Conservation (phyloP, 2,329 filamentous ascomycete species). For the Raffaelea arxii region DNA sequence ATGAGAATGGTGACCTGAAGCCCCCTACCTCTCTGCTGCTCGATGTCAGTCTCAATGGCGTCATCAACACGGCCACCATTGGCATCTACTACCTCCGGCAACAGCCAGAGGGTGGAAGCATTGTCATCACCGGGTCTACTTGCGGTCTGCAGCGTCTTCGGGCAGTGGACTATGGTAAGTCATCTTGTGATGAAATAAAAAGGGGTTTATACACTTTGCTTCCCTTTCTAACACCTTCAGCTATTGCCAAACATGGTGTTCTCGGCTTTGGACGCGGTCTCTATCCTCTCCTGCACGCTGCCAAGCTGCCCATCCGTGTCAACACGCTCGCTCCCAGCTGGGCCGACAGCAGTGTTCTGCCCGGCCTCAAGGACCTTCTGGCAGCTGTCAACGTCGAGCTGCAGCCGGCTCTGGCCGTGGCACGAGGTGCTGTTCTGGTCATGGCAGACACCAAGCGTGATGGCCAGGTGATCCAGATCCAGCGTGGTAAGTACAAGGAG, state of each 20-base stretch:
- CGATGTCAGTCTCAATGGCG: slow-evolving; percentile 4
- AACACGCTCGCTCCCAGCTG: slow-evolving; percentile 2
- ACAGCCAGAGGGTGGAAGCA: not conserved
- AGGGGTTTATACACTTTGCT: no score
- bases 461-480: slow-evolving; percentile 1
- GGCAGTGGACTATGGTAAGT: slow-evolving; percentile 1
- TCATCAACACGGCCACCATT: slow-evolving; percentile 3
- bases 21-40: not conserved
- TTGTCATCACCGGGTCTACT: slow-evolving; percentile 2
- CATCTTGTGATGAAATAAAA: no score
- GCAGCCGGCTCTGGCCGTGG: not conserved
- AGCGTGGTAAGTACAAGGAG: slow-evolving; percentile 2
- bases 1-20: slow-evolving; percentile 2
- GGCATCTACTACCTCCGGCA: slow-evolving; percentile 2
- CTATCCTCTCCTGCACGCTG: slow-evolving; percentile 1
- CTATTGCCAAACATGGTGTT: slow-evolving; percentile 1
- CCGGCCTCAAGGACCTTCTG: not conserved
- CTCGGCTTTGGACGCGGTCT: slow-evolving; percentile 1
- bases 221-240: no score
- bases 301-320: slow-evolving; percentile 1
- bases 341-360: slow-evolving; percentile 3
- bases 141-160: slow-evolving; percentile 3
- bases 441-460: not conserved
- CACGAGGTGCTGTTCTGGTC: not conserved
- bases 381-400: not conserved